phyloP scores from a whole-genome alignment of 164 flowering plant species.

The Akebia trifoliata region DNA sequence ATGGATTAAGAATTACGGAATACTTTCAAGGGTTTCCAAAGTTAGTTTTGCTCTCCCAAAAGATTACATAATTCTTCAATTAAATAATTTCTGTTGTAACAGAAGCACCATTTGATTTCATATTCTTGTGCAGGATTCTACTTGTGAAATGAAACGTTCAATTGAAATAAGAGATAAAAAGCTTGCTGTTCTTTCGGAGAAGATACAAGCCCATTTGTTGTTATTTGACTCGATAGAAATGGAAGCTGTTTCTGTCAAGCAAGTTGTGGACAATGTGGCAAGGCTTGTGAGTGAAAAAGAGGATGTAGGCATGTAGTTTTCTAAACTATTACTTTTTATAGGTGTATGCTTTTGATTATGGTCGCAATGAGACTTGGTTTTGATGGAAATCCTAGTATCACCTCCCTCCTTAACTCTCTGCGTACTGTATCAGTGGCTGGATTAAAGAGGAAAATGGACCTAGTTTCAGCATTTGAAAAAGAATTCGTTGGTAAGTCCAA shows the following conservation, averaged over 20 bases:
- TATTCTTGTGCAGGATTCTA: constrained; percentile 45
- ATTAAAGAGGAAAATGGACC: constrained; percentile 47
- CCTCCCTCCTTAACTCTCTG: constrained; percentile 8
- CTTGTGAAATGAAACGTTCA: constrained; percentile 49
- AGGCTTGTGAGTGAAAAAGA: constrained; percentile 45
- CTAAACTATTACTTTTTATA: constrained; percentile 8
- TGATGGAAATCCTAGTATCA: background rate
- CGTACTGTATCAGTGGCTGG: constrained; percentile 35
- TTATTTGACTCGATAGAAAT: constrained; percentile 54
- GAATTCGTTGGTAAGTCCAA: constrained; percentile 37
- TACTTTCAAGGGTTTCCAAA: too few species aligned
- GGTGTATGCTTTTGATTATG: constrained; percentile 4
- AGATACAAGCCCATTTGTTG: constrained; percentile 36
- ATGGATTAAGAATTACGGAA: too few species aligned
- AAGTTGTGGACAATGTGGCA: constrained; percentile 40
- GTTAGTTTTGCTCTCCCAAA: background rate
- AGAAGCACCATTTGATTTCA: background rate
- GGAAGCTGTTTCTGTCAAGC: constrained; percentile 45
- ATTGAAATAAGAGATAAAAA: constrained; percentile 43
- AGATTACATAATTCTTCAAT: too few species aligned
- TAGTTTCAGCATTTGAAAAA: constrained; percentile 30
- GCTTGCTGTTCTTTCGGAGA: constrained; percentile 38
- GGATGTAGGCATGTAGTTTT: constrained; percentile 48
- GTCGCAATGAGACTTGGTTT: background rate
- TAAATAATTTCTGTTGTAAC: background rate